A percentile compares a stretch with the other conserved stretches of the same genome.
Evolutionary conservation across 768 basidiomycete species (phyloP).

Genomic region (Mycena latifolia): DNA sequence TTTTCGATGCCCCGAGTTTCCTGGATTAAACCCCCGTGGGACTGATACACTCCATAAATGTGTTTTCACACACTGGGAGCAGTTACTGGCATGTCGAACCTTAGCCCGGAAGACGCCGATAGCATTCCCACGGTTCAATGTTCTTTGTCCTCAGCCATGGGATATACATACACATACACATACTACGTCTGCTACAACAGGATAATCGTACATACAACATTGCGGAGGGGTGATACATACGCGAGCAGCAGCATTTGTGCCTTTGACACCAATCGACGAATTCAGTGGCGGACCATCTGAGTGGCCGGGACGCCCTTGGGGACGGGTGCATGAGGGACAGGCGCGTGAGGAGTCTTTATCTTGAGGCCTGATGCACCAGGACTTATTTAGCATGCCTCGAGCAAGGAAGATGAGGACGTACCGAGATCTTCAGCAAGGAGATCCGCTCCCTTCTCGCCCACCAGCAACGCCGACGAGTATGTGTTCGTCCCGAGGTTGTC

Average conservation of each 20-base stretch:
- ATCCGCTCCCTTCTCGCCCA: conserved; percentile 78
- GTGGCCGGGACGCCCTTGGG: conserved; percentile 65
- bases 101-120: not conserved
- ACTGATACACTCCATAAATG: too few species aligned
- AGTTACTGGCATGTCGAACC: too few species aligned
- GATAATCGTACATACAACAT: conserved; percentile 14
- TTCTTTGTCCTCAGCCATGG: not conserved
- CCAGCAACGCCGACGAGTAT: conserved; percentile 76
- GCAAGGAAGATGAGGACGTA: conserved; percentile 43
- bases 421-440: conserved; percentile 75
- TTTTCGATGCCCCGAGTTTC: too few species aligned
- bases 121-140: not conserved
- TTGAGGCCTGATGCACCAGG: conserved; percentile 61
- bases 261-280: not conserved
- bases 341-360: conserved; percentile 72
- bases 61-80: too few species aligned
- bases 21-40: too few species aligned
- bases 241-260: not conserved
- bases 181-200: conserved; percentile 1
- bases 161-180: not conserved
- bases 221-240: not conserved
- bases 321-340: conserved; percentile 76
- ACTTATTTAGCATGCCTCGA: not conserved
- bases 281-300: conserved; percentile 59
- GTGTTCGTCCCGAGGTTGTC: conserved; percentile 82